Conservation (phyloP, 176 grass and related monocot genomes). For the Triticum turgidum region DNA sequence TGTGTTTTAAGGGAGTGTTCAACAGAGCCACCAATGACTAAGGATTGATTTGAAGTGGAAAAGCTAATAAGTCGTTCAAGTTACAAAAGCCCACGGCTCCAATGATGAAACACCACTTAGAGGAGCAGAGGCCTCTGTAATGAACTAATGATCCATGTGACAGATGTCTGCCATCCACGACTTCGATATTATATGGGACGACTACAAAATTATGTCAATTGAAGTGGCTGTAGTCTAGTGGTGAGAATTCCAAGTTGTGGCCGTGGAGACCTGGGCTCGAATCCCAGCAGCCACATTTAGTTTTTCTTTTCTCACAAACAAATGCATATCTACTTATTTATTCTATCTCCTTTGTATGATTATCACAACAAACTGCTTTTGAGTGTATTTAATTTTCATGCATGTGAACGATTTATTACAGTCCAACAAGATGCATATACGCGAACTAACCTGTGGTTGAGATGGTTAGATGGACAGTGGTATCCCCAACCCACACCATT, state of each 20-base stretch:
- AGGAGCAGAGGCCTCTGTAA: not conserved
- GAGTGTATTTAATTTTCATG: not conserved
- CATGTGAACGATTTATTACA: not conserved
- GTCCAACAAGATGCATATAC: no score
- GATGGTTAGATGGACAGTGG: no score
- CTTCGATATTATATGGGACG: not conserved
- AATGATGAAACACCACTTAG: not conserved
- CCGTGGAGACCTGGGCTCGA: constrained; percentile 93
- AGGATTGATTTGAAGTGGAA: no score
- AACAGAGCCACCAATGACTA: not conserved
- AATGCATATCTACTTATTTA: not conserved
- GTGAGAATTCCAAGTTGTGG: constrained; percentile 95
- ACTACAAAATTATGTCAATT: no score
- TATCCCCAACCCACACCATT: no score
- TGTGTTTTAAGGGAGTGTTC: not conserved
- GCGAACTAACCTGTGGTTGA: no score
- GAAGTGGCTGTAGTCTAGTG: constrained; percentile 75
- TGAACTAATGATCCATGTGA: not conserved
- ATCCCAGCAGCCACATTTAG: constrained; percentile 74
- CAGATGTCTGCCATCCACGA: not conserved
- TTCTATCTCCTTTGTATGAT: not conserved
- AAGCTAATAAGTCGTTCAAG: no score
- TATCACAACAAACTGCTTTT: not conserved
- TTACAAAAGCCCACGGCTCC: no score
- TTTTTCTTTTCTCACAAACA: not conserved